A percentile compares a stretch with the other conserved stretches of the same genome.
Evolutionary conservation across 164 flowering plant genomes (phyloP).

Genomic region (Sextonia rubra): DNA sequence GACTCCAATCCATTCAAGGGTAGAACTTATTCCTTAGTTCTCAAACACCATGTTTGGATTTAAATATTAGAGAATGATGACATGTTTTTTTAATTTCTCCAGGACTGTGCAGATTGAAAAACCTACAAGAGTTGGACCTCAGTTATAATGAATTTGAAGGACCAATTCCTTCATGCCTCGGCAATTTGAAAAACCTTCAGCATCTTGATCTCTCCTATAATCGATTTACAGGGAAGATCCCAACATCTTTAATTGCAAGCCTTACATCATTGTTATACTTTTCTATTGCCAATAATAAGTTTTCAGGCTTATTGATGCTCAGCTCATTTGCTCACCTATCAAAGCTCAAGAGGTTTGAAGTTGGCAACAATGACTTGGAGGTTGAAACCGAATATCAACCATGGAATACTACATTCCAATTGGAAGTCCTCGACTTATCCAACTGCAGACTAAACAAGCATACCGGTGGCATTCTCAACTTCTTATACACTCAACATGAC

Average conservation of each 20-base stretch:
- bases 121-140: slow-evolving; percentile 6
- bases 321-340: slow-evolving; percentile 4
- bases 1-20: too few species aligned
- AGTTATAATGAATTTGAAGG: slow-evolving; percentile 1
- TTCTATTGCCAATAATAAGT: neutral
- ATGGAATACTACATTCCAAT: slow-evolving; percentile 6
- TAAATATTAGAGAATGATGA: too few species aligned
- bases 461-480: neutral
- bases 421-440: neutral
- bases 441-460: slow-evolving; percentile 5
- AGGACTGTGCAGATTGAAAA: slow-evolving; percentile 7
- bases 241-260: neutral
- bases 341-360: neutral
- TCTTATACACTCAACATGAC: neutral
- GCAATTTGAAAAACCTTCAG: slow-evolving; percentile 3
- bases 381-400: slow-evolving; percentile 1
- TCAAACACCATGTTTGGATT: too few species aligned
- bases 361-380: neutral
- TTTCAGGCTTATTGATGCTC: neutral
- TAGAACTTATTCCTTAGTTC: too few species aligned
- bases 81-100: neutral
- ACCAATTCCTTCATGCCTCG: slow-evolving; percentile 4
- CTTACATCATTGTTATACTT: neutral
- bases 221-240: neutral
- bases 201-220: slow-evolving; percentile 6